phyloP scores from a whole-genome alignment of 2,329 filamentous ascomycete genomes.

The Cladosporium oxysporum region DNA sequence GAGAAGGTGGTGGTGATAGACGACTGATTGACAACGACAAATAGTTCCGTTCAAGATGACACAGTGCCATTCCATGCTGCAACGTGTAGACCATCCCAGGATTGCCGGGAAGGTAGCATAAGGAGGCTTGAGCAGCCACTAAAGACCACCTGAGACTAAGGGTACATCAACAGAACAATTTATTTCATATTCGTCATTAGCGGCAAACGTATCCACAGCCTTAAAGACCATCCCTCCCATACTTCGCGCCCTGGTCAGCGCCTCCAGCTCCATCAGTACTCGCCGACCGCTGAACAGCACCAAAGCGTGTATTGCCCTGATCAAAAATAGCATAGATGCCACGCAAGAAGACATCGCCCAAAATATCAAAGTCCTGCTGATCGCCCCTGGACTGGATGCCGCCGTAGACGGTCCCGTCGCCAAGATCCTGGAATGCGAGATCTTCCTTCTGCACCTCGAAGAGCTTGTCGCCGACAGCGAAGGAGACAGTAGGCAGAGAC shows the following conservation, averaged over 20 bases:
- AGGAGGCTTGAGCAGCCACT: neutral
- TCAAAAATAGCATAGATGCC: conserved; percentile 68
- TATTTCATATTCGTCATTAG: neutral
- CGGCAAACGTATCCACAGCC: neutral
- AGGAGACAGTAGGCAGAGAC: conserved; percentile 60
- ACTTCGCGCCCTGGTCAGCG: neutral
- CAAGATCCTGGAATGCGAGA: conserved; percentile 58
- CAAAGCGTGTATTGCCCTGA: conserved; percentile 39
- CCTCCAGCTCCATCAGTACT: neutral
- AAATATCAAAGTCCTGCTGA: conserved; percentile 58
- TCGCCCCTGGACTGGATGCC: conserved; percentile 65
- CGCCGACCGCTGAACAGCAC: neutral
- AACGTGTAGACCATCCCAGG: neutral
- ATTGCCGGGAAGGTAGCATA: neutral
- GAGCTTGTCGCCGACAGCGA: conserved; percentile 63
- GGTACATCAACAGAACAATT: neutral
- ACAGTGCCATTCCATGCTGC: neutral
- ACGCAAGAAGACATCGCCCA: conserved; percentile 66
- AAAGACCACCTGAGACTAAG: neutral
- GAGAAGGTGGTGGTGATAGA: neutral
- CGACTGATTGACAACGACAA: neutral
- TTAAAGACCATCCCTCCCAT: neutral
- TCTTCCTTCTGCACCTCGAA: conserved; percentile 65
- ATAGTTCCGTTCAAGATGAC: neutral
- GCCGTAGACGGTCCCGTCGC: conserved; percentile 60